These are phyloP conservation scores for Bocquillonia castaneifolia DNA, from an alignment of 441 rosid genomes.

Conservation along the genomic window DNA sequence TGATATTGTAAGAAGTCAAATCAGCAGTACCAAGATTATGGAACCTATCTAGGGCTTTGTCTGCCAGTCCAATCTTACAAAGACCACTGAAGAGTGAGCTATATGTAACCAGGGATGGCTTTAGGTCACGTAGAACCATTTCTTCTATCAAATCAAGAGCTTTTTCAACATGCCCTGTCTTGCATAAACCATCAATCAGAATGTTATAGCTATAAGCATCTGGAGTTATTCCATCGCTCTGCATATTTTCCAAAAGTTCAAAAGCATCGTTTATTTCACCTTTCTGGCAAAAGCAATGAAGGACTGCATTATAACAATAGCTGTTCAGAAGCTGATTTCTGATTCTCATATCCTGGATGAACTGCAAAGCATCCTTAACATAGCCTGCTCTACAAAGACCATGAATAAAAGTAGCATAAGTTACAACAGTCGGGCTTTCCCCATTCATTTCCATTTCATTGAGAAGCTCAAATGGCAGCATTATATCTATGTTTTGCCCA, in stretches of 20 bases:
- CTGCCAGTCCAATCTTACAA: conserved; percentile 33
- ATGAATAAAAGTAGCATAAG: conserved; percentile 36
- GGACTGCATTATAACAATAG: conserved; percentile 52
- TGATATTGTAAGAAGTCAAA: conserved; percentile 31
- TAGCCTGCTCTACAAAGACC: conserved; percentile 46
- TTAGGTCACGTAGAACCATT: conserved; percentile 30
- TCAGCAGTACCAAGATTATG: conserved; percentile 31
- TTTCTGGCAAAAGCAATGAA: conserved; percentile 45
- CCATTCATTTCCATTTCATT: conserved; percentile 43
- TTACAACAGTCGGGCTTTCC: conserved; percentile 34
- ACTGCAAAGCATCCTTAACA: conserved; percentile 32
- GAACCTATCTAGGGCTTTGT: conserved; percentile 26
- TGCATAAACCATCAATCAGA: conserved; percentile 49
- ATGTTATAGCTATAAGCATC: conserved; percentile 50
- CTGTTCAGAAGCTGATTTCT: conserved; percentile 30
- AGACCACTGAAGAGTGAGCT: conserved; percentile 34
- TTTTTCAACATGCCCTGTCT: conserved; percentile 35
- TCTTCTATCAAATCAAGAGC: conserved; percentile 37
- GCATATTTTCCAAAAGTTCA: conserved; percentile 49
- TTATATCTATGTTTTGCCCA: conserved; percentile 24
- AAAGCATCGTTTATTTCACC: conserved; percentile 35
- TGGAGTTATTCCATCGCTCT: conserved; percentile 30
- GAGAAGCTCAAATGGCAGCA: conserved; percentile 30
- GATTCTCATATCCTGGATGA: conserved; percentile 27
- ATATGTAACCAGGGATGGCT: conserved; percentile 43